These are phyloP conservation scores for Lasiosphaeria hispida DNA, from an alignment of 495 filamentous ascomycete species.

Conservation along the genomic window DNA sequence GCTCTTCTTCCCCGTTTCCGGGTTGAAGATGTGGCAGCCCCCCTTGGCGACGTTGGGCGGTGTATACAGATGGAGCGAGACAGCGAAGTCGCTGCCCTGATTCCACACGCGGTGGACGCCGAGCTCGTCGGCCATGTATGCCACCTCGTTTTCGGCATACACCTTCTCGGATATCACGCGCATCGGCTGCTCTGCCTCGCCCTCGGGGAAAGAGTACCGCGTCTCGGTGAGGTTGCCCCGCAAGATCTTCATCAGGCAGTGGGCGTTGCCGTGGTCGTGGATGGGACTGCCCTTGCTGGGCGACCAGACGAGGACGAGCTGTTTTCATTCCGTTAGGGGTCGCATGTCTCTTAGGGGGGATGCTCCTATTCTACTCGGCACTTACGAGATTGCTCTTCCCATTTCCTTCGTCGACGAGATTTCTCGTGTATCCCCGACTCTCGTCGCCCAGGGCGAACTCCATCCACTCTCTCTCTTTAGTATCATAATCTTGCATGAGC, in stretches of 20 bases:
- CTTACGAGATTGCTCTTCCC: slow-evolving; percentile 85
- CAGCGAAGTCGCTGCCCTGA: slow-evolving; percentile 67
- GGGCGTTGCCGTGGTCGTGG: slow-evolving; percentile 85
- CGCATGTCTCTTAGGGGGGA: slow-evolving; percentile 8
- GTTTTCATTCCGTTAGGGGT: slow-evolving; percentile 15
- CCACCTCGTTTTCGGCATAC: slow-evolving; percentile 49
- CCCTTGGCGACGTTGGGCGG: slow-evolving; percentile 79
- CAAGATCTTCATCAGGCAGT: slow-evolving; percentile 72
- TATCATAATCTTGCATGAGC: slow-evolving; percentile 70
- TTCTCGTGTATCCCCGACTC: slow-evolving; percentile 73
- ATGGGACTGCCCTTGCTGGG: slow-evolving; percentile 82
- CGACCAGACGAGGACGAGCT: slow-evolving; percentile 90
- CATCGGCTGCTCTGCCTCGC: slow-evolving; percentile 50
- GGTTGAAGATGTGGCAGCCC: slow-evolving; percentile 72
- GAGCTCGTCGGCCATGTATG: slow-evolving; percentile 49
- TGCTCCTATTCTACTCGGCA: slow-evolving; percentile 4
- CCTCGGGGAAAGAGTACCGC: slow-evolving; percentile 70
- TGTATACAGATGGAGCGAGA: slow-evolving; percentile 88
- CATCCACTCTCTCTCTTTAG: slow-evolving; percentile 65
- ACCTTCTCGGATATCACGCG: slow-evolving; percentile 51
- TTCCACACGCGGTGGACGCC: slow-evolving; percentile 84
- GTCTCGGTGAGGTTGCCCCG: slow-evolving; percentile 76
- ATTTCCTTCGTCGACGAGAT: slow-evolving; percentile 86
- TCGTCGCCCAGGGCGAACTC: slow-evolving; percentile 65
- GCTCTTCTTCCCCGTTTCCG: slow-evolving; percentile 65